Conservation (phyloP, 2,329 filamentous ascomycete species). For the Sporothrix humicola region DNA sequence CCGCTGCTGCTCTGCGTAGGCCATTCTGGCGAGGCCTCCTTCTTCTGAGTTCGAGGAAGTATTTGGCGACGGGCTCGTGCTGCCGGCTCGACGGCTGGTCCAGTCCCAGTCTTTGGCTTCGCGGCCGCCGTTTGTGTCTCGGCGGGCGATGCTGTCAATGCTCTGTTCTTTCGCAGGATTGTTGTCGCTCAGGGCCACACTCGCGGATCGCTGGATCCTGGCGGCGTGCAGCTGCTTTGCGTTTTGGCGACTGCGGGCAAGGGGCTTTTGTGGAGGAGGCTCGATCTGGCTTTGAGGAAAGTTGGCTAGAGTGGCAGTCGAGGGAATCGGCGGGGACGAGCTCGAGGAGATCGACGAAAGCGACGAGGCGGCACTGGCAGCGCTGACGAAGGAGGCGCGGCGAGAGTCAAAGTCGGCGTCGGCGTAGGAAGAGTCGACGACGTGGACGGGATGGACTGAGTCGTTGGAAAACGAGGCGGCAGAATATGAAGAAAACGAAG, state of each 20-base stretch:
- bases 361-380: slow-evolving; percentile 40
- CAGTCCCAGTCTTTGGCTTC: slow-evolving; percentile 34
- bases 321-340: slow-evolving; percentile 16
- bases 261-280: slow-evolving; percentile 37
- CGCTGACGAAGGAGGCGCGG: slow-evolving; percentile 43
- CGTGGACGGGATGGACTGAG: slow-evolving; percentile 21
- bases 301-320: background rate
- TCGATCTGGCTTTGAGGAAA: background rate
- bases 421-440: slow-evolving; percentile 28
- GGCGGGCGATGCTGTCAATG: slow-evolving; percentile 30
- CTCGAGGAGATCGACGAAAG: slow-evolving; percentile 30
- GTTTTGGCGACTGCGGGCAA: slow-evolving; percentile 51
- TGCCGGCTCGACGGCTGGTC: slow-evolving; percentile 33
- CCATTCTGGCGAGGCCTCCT: slow-evolving; percentile 61
- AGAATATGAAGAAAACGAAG: slow-evolving; percentile 40
- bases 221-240: slow-evolving; percentile 58
- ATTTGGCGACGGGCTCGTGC: slow-evolving; percentile 30
- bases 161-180: slow-evolving; percentile 36
- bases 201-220: slow-evolving; percentile 53
- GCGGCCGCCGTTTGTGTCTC: slow-evolving; percentile 17
- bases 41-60: background rate
- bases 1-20: slow-evolving; percentile 67
- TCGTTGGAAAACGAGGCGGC: slow-evolving; percentile 42
- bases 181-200: slow-evolving; percentile 43
- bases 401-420: slow-evolving; percentile 42